Percentiles rank a stretch among this genome's conserved stretches.
phyloP scores from a whole-genome alignment of 78 protist species.

The Dictyostelium firmibasis region DNA sequence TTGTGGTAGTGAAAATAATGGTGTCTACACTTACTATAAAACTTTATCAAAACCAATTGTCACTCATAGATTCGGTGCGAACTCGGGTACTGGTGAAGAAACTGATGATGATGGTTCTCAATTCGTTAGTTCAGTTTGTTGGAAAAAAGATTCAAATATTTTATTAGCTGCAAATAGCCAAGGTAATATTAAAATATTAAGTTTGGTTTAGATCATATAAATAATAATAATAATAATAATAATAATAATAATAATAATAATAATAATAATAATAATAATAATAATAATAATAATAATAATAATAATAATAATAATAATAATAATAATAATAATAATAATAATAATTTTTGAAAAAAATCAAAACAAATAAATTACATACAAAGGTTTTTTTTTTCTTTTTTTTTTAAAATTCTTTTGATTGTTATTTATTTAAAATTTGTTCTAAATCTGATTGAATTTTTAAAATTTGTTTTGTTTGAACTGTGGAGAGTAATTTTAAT shows the following conservation, averaged over 20 bases:
- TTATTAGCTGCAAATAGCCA: conserved; percentile 83
- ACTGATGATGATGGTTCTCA: conserved; percentile 86
- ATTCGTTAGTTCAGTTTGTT: conserved; percentile 85
- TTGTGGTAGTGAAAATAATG: conserved; percentile 88
- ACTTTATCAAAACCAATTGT: conserved; percentile 81
- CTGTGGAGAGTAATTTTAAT: background rate
- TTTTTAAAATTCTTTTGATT: too few relatives aligned
- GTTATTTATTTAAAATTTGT: background rate
- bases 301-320: too few relatives aligned
- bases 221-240: background rate
- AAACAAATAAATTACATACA: too few relatives aligned
- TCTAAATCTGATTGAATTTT: background rate
- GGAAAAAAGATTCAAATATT: conserved; percentile 76
- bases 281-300: too few relatives aligned
- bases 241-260: too few relatives aligned
- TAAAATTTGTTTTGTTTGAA: background rate
- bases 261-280: too few relatives aligned
- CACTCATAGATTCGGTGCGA: conserved; percentile 71
- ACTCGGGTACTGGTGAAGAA: conserved; percentile 78
- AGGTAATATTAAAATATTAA: conserved; percentile 78
- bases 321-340: too few relatives aligned
- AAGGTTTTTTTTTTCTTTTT: too few relatives aligned
- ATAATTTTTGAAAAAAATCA: too few relatives aligned
- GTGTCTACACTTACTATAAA: conserved; percentile 84
- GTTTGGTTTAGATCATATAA: background rate